A percentile compares a stretch with the other conserved stretches of the same genome.
Evolutionary conservation across 371 early-diverging fungal species (phyloP).

Genomic region (Globomyces sp.): DNA sequence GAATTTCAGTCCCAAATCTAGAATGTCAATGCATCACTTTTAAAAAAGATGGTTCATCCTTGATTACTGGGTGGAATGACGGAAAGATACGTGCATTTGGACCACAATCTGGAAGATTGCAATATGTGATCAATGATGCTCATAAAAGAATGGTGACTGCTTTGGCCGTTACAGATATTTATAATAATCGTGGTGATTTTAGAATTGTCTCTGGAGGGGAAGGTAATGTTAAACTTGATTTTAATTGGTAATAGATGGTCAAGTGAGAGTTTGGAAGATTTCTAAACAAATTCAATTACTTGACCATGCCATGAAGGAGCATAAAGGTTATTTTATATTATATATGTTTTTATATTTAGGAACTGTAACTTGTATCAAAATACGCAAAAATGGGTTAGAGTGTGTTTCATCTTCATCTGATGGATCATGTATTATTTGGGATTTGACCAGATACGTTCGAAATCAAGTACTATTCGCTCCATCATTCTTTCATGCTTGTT

Average conservation of each 20-base stretch:
- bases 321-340: conserved; percentile 39
- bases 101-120: conserved; percentile 54
- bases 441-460: conserved; percentile 52
- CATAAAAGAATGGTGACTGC: conserved; percentile 56
- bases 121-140: conserved; percentile 58
- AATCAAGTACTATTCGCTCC: conserved; percentile 62
- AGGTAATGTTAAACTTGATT: conserved; percentile 24
- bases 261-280: conserved; percentile 57
- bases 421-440: conserved; percentile 61
- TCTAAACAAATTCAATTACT: conserved; percentile 41
- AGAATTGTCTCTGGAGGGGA: conserved; percentile 56
- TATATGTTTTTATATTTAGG: conserved; percentile 22
- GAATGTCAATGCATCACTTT: conserved; percentile 56
- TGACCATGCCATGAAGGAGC: conserved; percentile 58
- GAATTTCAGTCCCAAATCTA: conserved; percentile 53
- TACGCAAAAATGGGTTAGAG: conserved; percentile 53
- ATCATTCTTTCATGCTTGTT: conserved; percentile 54
- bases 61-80: conserved; percentile 58
- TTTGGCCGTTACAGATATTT: conserved; percentile 46
- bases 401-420: conserved; percentile 54
- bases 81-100: conserved; percentile 60
- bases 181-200: conserved; percentile 43
- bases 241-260: conserved; percentile 43
- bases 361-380: conserved; percentile 56
- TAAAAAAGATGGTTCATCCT: conserved; percentile 50